Evolutionary conservation across 441 rosid genomes (phyloP), one percentile per base, ranked within the genome.

Genomic region (Manihot esculenta): DNA sequence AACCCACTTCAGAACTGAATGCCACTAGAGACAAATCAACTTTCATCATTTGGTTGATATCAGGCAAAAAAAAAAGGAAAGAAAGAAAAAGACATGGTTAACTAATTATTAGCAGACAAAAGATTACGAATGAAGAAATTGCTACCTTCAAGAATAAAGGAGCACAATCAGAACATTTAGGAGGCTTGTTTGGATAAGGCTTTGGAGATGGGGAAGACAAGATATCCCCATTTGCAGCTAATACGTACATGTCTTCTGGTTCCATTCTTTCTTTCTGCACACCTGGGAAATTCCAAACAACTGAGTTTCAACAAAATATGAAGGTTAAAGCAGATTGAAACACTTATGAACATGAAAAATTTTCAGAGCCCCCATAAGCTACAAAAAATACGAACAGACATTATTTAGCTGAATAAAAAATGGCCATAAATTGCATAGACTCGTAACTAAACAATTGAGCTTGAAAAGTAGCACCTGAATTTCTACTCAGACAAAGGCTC

Each of bases 251-350:
- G 82, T 91, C 98, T 56, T 92, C 97, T 1, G 98, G 89, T 68
- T 85, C 90, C 98, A 95, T 91, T 85, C 98, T 89, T 92, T 95
- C 99, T 89, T 95, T 95, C 83, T 93, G 99, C 74, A 95, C 99
- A 65, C 99, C 99, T 95, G 75, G 24, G 44, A 70, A 69, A 76
- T 35, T 62, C 49, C 73, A 80, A 57, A 51, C 53, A 23, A 80
- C 33, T 20, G 35, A 72, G 17, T 72, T 27, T 48, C 4, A 62
- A 14, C 0, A 24, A n/a, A 13, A 45, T 45, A 57, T 49, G 5
- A 30, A 50, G 30, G 13, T 41, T 15, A 10, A 21, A 15, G 33
- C 17, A 6, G n/a, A 59, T 38, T 5, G 11, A 57, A 14, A 17
- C 14, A 42, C 50, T 7, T 54, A 14, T 20, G 15, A 44, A 35